Evolutionary conservation across 345 rosid genomes (phyloP), one percentile per base, ranked within the genome.

Genomic region (Eucalyptus viminalis): DNA sequence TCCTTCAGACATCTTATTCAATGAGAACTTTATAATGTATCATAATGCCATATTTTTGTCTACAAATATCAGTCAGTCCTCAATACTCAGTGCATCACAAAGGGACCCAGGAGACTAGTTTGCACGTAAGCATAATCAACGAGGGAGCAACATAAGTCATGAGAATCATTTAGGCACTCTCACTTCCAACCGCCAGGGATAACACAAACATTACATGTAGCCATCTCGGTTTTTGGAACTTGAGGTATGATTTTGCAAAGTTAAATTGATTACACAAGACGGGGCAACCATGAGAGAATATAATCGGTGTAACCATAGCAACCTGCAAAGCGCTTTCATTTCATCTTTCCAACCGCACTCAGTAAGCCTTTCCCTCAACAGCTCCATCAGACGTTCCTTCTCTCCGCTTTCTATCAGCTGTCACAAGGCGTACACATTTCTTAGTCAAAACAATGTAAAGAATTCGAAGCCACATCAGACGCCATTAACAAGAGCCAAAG

Each of bases 271-370:
- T 12, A 49, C 34, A 29, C n/a, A 53, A 53, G 49, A 86, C 7
- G 1, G n/a, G 29, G 44, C 47, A 49, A 11, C 65, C 8, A 0
- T 11, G 81, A 29, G 54, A 76, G 31, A 11, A 81, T 24, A 86
- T 40, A 37, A 13, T 31, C 22, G 37, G 87, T 11, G 14, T 29
- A 76, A 27, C 51, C 67, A n/a, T 47, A 85, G 11, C 21, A 49
- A 93, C 95, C 95, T 92, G 93, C 95, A 92, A 62, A 87, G 94
- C 51, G 92, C 89, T 89, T 92, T 93, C 95, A 93, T 92, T 43
- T 93, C 95, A 85, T 93, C 95, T 58, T 89, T 93, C 95, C 95
- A 93, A 21, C 94, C 95, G 85, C 95, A 92, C 80, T 93, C 95
- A 17, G 90, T 87, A 29, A 93, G 92, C 90, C 91, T 92, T 45